phyloP scores from a whole-genome alignment of 345 rosid species.

The Acer yangbiense region DNA sequence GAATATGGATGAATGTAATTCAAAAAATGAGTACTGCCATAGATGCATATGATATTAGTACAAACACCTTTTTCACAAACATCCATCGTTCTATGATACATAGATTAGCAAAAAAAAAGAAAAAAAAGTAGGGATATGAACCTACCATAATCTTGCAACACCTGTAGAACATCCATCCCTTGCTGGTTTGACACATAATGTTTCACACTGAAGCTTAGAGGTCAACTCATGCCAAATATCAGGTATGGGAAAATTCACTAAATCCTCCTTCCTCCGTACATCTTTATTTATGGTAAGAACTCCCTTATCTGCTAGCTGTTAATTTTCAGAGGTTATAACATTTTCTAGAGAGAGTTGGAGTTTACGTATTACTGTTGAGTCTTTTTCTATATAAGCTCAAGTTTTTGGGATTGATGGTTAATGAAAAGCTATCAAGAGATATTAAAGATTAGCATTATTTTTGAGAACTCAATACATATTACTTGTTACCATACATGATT shows the following conservation, averaged over 20 bases:
- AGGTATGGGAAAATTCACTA: constrained; percentile 45
- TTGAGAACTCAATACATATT: constrained; percentile 1
- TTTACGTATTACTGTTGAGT: neutral
- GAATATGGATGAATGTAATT: constrained; percentile 3
- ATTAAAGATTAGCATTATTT: neutral
- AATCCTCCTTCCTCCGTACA: constrained; percentile 61
- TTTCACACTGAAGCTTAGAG: constrained; percentile 68
- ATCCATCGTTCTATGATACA: constrained; percentile 9
- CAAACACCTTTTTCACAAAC: neutral
- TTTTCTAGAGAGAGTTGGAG: constrained; percentile 16
- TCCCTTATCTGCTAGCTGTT: constrained; percentile 73
- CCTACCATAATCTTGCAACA: constrained; percentile 90
- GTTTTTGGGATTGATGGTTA: neutral
- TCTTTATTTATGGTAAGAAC: constrained; percentile 86
- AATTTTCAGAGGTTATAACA: constrained; percentile 24
- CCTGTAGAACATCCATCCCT: constrained; percentile 99
- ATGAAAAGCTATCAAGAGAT: neutral
- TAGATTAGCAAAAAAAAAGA: neutral
- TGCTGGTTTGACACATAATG: constrained; percentile 90
- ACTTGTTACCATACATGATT: constrained; percentile 55
- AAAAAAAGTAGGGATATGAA: constrained; percentile 18
- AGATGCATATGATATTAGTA: neutral
- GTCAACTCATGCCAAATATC: constrained; percentile 66
- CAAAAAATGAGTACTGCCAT: neutral
- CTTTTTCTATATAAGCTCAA: constrained; percentile 5